Base-by-base conservation (phyloP, 1,139 yeast genomes). In the Eremothecium gossypii region DNA sequence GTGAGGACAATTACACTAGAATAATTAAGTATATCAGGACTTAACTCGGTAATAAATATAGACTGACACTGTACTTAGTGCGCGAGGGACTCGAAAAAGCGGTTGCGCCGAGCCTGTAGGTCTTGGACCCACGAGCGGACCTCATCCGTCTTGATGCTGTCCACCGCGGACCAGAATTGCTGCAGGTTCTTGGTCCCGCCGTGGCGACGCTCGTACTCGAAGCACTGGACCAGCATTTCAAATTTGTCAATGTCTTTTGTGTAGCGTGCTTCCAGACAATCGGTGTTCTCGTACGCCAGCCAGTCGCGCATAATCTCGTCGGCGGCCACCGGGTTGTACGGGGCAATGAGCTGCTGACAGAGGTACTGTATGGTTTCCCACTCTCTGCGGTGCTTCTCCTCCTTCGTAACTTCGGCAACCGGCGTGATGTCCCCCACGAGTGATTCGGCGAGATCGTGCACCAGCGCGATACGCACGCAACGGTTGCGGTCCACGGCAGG, bases 381-480 rank as follows among this genome's bases (percentile, higher is more conserved):
- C 58, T 91, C 98, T 45, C 97, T 73, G 45, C 82, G 72, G 58
- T 86, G 95, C 62, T 91, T 91, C 53, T 77, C 83, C 30, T 64
- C 67, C 57, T 82, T 82, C 36, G 77, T 63, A n/a, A 84, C 77
- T 0, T 72, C 74, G 47, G 80, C 95, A 55, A 75, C 76, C 10
- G 98, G 98, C 1, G 96, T 87, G 44, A 91, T 86, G 61, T 91
- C 98, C 10, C 97, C 97, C 8, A 91, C 97, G 31, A 91, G 67
- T 6, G 89, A 66, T 66, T 91, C 98, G 8, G 98, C 97, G 57
- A 91, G 82, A 61, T 91, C 98, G 64, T 91, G 98, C 33, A 87
- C 79, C 36, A 87, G 68, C 1, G 97, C 87, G 41, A 91, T 87
- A 62, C 84, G 82, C 41, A 80, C 83, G 69, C 97, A 87, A 51